Conservation (phyloP, 23 red algal species). For the Gracilaria caudata region DNA sequence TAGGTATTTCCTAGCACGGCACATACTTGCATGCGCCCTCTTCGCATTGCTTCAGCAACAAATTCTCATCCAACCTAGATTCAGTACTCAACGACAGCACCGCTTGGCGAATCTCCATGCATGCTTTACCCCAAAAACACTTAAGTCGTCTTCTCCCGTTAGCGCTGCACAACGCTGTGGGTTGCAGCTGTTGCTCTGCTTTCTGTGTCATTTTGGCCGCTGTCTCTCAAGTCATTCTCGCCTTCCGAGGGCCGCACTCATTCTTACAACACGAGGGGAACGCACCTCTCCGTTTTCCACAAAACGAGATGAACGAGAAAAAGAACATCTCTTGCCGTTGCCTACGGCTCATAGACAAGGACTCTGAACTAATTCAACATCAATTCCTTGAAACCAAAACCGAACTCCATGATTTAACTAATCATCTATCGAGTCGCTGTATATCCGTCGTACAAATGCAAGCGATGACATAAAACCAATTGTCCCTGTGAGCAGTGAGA, state of each 20-base stretch:
- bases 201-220: too few relatives aligned
- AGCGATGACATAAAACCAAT: slow-evolving; percentile 81
- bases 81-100: background rate
- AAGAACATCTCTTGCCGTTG: background rate
- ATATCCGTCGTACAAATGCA: slow-evolving; percentile 92
- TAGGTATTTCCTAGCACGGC: background rate
- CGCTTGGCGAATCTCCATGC: too few relatives aligned
- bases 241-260: background rate
- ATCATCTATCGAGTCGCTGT: slow-evolving; percentile 73
- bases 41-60: background rate
- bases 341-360: background rate
- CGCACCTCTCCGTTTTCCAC: background rate
- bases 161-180: too few relatives aligned
- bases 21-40: background rate
- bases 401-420: slow-evolving; percentile 3
- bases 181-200: too few relatives aligned
- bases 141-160: too few relatives aligned
- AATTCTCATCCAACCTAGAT: background rate
- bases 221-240: background rate
- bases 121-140: background rate
- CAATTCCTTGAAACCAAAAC: background rate
- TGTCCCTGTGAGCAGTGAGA: slow-evolving; percentile 78
- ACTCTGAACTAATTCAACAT: background rate
- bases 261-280: background rate
- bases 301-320: background rate